A percentile compares a stretch with the other conserved stretches of the same genome.
phyloP scores from a whole-genome alignment of 805 yeast species.

The Maudiozyma serrabonitensis region DNA sequence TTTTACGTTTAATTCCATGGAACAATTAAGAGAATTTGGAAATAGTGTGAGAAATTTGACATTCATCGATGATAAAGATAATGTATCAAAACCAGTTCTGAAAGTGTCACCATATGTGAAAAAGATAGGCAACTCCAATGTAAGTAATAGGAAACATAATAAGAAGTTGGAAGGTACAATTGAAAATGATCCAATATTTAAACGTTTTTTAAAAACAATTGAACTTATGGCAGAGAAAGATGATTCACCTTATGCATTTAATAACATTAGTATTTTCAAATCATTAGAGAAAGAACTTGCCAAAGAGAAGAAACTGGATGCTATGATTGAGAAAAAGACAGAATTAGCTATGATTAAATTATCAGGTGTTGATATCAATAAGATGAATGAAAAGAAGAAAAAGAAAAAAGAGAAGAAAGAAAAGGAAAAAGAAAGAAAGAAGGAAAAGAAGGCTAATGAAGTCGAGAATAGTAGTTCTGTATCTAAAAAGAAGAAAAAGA shows the following conservation, averaged over 20 bases:
- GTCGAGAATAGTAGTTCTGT: no score
- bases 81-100: constrained; percentile 12
- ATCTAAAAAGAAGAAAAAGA: constrained; percentile 4
- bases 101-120: constrained; percentile 19
- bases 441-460: constrained; percentile 9
- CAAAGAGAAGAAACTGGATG: constrained; percentile 13
- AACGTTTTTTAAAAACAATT: constrained; percentile 25
- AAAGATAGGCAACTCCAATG: constrained; percentile 4
- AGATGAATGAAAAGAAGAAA: constrained; percentile 13
- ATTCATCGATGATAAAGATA: constrained; percentile 26
- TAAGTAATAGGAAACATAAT: constrained; percentile 8
- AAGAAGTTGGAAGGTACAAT: constrained; percentile 23
- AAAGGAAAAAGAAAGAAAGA: not conserved
- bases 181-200: constrained; percentile 22
- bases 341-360: constrained; percentile 20
- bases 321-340: constrained; percentile 13
- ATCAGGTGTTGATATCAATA: constrained; percentile 19
- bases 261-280: constrained; percentile 22
- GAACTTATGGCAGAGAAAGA: constrained; percentile 14
- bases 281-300: constrained; percentile 22
- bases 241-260: constrained; percentile 14
- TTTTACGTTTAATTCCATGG: constrained; percentile 28
- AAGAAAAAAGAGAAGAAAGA: constrained; percentile 1
- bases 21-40: constrained; percentile 26
- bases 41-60: constrained; percentile 21